phyloP scores from a whole-genome alignment of 345 rosid genomes.

The Eucalyptus polyanthemos region DNA sequence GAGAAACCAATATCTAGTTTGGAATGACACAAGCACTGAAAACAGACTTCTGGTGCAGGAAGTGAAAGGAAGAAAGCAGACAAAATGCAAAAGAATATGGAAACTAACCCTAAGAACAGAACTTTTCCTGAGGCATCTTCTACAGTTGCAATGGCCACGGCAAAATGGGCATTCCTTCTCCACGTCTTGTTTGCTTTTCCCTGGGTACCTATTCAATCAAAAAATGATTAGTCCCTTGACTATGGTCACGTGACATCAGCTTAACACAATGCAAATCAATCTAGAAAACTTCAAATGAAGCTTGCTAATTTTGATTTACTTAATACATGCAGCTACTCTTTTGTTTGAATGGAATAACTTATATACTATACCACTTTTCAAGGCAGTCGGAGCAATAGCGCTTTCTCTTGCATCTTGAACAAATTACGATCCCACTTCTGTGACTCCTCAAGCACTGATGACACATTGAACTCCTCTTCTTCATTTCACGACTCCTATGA shows the following conservation, averaged over 20 bases:
- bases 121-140: slow-evolving; percentile 32
- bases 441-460: slow-evolving; percentile 37
- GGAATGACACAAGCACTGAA: not conserved
- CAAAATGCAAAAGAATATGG: not conserved
- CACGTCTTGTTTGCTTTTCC: slow-evolving; percentile 21
- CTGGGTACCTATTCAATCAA: slow-evolving; percentile 25
- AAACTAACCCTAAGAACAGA: slow-evolving; percentile 11
- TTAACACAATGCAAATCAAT: not conserved
- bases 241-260: not conserved
- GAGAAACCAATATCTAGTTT: not conserved
- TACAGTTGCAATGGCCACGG: slow-evolving; percentile 39
- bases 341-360: not conserved
- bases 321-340: not conserved
- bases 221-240: not conserved
- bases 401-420: slow-evolving; percentile 30
- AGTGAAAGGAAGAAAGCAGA: not conserved
- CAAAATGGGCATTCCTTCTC: slow-evolving; percentile 44
- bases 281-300: not conserved
- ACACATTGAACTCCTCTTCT: slow-evolving; percentile 15
- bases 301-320: not conserved
- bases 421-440: slow-evolving; percentile 12
- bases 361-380: slow-evolving; percentile 30
- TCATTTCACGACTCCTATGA: not conserved
- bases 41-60: not conserved
- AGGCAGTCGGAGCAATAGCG: slow-evolving; percentile 46